Conservation (phyloP, 805 yeast species). For the Priceomyces medius region DNA sequence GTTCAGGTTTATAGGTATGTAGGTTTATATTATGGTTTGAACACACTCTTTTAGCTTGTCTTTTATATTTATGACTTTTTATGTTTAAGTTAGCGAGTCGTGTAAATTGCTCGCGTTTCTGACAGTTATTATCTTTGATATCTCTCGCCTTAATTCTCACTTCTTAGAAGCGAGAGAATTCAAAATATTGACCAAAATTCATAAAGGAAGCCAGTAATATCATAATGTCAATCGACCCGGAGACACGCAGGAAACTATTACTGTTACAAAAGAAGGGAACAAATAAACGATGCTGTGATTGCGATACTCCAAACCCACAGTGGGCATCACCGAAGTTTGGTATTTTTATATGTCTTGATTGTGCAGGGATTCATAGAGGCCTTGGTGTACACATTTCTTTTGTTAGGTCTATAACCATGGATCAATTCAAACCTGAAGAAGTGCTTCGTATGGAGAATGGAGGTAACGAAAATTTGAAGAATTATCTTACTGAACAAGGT, state of each 20-base stretch:
- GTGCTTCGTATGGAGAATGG: slow-evolving; percentile 88
- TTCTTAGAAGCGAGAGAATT: no score
- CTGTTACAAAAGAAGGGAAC: slow-evolving; percentile 78
- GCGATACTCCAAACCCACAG: slow-evolving; percentile 94
- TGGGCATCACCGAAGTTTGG: slow-evolving; percentile 99
- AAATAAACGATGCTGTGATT: slow-evolving; percentile 83
- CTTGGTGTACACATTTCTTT: slow-evolving; percentile 96
- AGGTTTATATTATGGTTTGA: no score
- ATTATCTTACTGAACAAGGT: slow-evolving; percentile 71
- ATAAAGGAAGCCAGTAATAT: background rate
- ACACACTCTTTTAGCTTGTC: no score
- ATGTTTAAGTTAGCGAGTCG: background rate
- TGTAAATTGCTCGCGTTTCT: background rate
- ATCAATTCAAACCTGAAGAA: slow-evolving; percentile 94
- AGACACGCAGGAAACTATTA: slow-evolving; percentile 73
- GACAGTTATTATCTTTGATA: no score
- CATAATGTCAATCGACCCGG: slow-evolving; percentile 83
- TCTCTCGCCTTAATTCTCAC: background rate
- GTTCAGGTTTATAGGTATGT: no score
- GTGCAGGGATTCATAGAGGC: slow-evolving; percentile 96
- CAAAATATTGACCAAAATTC: no score
- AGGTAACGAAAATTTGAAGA: slow-evolving; percentile 76
- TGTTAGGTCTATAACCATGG: slow-evolving; percentile 97
- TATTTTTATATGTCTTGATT: slow-evolving; percentile 92
- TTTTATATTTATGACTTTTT: background rate